Evolutionary conservation across 2,329 filamentous ascomycete genomes (phyloP).

Genomic region (Aschersonia sp.): DNA sequence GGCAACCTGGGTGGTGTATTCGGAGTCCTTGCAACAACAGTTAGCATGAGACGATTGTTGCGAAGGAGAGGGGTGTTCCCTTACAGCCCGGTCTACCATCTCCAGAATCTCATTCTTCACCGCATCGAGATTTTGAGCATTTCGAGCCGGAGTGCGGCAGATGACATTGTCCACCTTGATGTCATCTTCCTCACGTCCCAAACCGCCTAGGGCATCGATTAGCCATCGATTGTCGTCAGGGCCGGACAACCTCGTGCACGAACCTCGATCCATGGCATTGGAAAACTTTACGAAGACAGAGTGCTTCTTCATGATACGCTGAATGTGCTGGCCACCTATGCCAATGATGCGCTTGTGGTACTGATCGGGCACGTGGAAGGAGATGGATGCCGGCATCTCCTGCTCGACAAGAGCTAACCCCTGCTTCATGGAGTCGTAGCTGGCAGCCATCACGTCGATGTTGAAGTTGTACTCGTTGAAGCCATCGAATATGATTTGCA

Average conservation of each 20-base stretch:
- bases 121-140: conserved; percentile 88
- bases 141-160: conserved; percentile 89
- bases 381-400: conserved; percentile 98
- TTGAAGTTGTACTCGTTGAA: conserved; percentile 99
- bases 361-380: conserved; percentile 96
- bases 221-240: conserved; percentile 6
- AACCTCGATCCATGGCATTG: conserved; percentile 92
- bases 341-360: conserved; percentile 99
- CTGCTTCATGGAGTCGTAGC: conserved; percentile 89
- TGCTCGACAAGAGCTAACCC: conserved; percentile 88
- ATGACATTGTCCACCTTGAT: conserved; percentile 99
- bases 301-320: conserved; percentile 99
- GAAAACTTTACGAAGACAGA: conserved; percentile 99
- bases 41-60: not conserved
- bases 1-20: conserved; percentile 89
- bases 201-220: conserved; percentile 27
- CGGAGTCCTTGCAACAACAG: conserved; percentile 49
- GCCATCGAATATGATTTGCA: conserved; percentile 97
- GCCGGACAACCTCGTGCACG: not conserved
- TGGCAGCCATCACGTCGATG: conserved; percentile 86
- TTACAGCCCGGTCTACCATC: conserved; percentile 89
- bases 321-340: conserved; percentile 95
- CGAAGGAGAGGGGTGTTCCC: conserved; percentile 15
- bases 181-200: conserved; percentile 92
- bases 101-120: conserved; percentile 99